These are phyloP conservation scores for Psilocybe mexicana DNA, from an alignment of 1,284 basidiomycete genomes.

Conservation along the genomic window DNA sequence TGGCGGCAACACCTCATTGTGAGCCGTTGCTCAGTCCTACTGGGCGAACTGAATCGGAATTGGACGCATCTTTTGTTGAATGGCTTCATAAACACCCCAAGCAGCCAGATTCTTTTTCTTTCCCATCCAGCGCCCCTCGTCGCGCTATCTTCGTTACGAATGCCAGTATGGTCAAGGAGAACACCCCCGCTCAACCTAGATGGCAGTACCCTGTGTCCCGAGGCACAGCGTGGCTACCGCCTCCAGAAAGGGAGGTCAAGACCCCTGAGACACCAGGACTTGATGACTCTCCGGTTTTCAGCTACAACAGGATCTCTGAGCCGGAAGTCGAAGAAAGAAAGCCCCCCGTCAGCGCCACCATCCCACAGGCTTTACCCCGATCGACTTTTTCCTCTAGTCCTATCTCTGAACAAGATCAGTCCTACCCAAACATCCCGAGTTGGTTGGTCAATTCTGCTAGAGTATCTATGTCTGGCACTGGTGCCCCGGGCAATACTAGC, in stretches of 20 bases:
- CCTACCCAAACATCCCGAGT: slow-evolving; percentile 1
- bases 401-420: neutral
- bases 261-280: neutral
- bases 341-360: neutral
- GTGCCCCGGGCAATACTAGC: neutral
- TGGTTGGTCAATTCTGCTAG: slow-evolving; percentile 1
- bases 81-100: too few relatives aligned
- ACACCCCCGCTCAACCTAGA: too few relatives aligned
- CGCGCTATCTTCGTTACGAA: too few relatives aligned
- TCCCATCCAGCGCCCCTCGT: too few relatives aligned
- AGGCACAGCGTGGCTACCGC: neutral
- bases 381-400: neutral
- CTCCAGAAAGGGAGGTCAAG: neutral
- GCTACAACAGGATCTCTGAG: neutral
- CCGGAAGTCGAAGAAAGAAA: neutral
- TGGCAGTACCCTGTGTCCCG: too few relatives aligned
- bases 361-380: neutral
- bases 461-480: neutral
- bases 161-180: too few relatives aligned
- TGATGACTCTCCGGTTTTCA: neutral
- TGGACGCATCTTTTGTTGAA: too few relatives aligned
- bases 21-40: too few relatives aligned
- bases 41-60: too few relatives aligned
- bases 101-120: too few relatives aligned
- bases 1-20: too few relatives aligned